Base-by-base conservation (phyloP, 2,329 filamentous ascomycete genomes). In the Trichoderma endophyticum region DNA sequence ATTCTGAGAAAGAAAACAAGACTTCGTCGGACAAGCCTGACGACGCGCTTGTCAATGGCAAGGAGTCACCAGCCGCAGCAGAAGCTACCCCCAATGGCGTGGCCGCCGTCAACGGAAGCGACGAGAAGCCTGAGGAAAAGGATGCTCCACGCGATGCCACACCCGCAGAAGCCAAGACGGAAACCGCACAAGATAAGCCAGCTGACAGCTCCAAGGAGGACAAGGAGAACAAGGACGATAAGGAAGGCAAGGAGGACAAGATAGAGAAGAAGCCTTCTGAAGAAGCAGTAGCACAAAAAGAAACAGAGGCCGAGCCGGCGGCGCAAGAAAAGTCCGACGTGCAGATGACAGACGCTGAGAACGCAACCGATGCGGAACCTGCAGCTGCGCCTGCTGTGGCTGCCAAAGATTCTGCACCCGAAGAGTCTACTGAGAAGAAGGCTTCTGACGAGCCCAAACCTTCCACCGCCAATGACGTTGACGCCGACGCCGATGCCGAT, bases 331-430 rank as follows among this genome's bases (percentile, higher is more conserved):
- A 63, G 26, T 26, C 32, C 67, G 78, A 80, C 28, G 71, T 78
- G 8, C 73, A 77, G 36, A 79, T 79, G 78, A 67, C 65, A 11
- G 78, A 78, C 24, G 74, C 43, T 60, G 34, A 26, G 9, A 32
- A 28, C n/a, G 51, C 34, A 43, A 34, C 28, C 26, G 62, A 15
- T n/a, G 39, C 18, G 39, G 43, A 64, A 36, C 4, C 62, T n/a
- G 32, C 43, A 18, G 59, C 59, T 34, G 28, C 67, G 39, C 30
- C 67, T 12, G 30, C 39, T 8, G 30, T 15, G 24, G 6, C 18
- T 57, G 60, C 18, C 56, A 66, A 64, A 59, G 68, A 74, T 48
- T 9, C 71, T 62, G 34, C 34, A 11, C 61, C 18, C 26, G 63
- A 73, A 24, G 61, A 67, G 8, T 32, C 39, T n/a, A n/a, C 48